Conservation (phyloP, 2,329 filamentous ascomycete species). For the Claviceps purpurea region DNA sequence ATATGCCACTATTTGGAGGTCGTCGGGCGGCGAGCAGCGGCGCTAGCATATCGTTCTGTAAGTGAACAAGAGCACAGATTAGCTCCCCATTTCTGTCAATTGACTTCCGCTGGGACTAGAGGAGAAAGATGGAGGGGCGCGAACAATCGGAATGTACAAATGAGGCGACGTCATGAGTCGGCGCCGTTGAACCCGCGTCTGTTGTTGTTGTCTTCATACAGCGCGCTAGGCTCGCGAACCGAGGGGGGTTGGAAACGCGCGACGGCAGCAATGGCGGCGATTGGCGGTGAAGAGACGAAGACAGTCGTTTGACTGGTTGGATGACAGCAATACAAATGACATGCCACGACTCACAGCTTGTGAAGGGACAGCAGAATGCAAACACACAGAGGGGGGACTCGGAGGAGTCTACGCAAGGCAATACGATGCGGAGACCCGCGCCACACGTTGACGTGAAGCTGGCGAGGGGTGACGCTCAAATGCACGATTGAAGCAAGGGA, state of each 20-base stretch:
- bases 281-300: no score
- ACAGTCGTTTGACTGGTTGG: not conserved
- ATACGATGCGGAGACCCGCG: no score
- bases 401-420: no score
- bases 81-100: not conserved
- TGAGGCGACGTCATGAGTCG: not conserved
- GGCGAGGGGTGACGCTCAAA: no score
- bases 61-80: not conserved
- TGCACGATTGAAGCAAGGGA: no score
- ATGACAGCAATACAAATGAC: not conserved
- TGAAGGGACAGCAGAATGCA: not conserved
- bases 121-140: not conserved
- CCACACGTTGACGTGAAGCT: no score
- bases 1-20: not conserved
- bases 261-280: not conserved
- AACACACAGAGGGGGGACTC: no score
- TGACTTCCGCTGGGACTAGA: not conserved
- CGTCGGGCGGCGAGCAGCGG: not conserved
- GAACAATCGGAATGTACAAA: not conserved
- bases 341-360: not conserved
- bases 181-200: not conserved
- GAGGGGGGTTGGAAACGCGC: not conserved
- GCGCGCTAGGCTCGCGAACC: not conserved
- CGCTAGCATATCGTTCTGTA: not conserved
- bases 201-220: not conserved